Evolutionary conservation across 164 flowering plant species (phyloP).

Genomic region (Sedum album): DNA sequence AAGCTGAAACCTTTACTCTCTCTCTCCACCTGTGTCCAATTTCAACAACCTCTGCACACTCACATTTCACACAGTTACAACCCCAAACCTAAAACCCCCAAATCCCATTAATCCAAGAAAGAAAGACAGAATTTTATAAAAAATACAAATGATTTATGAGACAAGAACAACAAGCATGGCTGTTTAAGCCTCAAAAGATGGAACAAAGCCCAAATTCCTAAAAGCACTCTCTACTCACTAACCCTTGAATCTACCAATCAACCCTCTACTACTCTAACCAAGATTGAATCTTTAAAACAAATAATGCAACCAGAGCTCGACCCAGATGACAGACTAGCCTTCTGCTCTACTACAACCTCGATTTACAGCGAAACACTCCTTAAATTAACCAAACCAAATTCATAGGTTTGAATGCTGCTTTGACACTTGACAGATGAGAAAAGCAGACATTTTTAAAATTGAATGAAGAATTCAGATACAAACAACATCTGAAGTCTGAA

Average conservation of each 20-base stretch:
- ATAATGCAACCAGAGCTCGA: neutral
- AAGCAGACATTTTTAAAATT: neutral
- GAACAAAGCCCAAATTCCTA: slow-evolving; percentile 31
- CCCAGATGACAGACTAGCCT: too few relatives aligned
- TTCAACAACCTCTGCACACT: slow-evolving; percentile 2
- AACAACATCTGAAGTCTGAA: neutral
- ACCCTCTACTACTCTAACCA: neutral
- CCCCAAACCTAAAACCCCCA: neutral
- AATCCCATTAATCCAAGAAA: neutral
- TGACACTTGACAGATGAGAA: neutral
- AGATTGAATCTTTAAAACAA: neutral
- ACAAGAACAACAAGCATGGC: slow-evolving; percentile 30
- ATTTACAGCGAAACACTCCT: slow-evolving; percentile 1
- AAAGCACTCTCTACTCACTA: slow-evolving; percentile 3
- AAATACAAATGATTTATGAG: neutral
- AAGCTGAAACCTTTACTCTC: neutral
- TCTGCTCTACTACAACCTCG: neutral
- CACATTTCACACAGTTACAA: neutral
- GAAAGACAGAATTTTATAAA: slow-evolving; percentile 10
- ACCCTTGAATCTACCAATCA: too few relatives aligned
- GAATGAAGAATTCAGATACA: neutral
- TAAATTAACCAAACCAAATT: neutral
- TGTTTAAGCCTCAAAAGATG: slow-evolving; percentile 30
- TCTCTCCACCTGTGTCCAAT: neutral
- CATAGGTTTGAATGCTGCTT: neutral